Evolutionary conservation across 345 rosid genomes (phyloP), one percentile per base, ranked within the genome.

Genomic region (Diplotaxis tenuifolia): DNA sequence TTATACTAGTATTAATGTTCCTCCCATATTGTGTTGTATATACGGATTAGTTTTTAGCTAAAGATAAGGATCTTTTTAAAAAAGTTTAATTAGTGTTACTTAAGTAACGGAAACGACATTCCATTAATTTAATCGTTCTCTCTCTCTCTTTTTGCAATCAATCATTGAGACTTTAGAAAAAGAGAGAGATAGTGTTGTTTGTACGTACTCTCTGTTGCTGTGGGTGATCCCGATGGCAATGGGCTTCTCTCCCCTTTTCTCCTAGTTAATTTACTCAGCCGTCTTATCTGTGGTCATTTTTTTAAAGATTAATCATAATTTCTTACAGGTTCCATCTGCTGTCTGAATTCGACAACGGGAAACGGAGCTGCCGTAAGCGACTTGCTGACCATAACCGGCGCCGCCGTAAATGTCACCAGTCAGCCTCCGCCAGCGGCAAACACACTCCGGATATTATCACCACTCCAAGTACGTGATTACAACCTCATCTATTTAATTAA

Each of bases 361-460:
- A 95, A 79, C 92, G 99, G 34, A 95, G 99, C 82, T 95, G 99
- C 84, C 81, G 99, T 62, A 92, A 87, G 75, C 78, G 99, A 65
- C 72, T 95, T 67, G 99, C 99, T 0, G 99, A 92, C 86, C 99
- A 95, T 80, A 95, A 95, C 66, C 93, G 99, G 4, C 88, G 99
- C 31, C 79, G 99, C 71, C 78, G 98, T 70, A 95, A 95, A 71
- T 89, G 96, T 50, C 85, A 83, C 49, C 86, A 83, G 80, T 16
- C 73, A 34, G 56, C 71, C 67, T 31, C 75, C 62, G 10, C 20
- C 53, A 47, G 10, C 53, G 20, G 19, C 21, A 89, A 83, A 72
- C 64, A 83, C 1, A 78, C 54, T 31, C 73, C 58, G 0, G 82
- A 82, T 34, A 78, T 36, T 54, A 71, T 67, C 53, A 68, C 68